Evolutionary conservation across 768 basidiomycete genomes (phyloP).

Genomic region (Lactarius akahatsu): DNA sequence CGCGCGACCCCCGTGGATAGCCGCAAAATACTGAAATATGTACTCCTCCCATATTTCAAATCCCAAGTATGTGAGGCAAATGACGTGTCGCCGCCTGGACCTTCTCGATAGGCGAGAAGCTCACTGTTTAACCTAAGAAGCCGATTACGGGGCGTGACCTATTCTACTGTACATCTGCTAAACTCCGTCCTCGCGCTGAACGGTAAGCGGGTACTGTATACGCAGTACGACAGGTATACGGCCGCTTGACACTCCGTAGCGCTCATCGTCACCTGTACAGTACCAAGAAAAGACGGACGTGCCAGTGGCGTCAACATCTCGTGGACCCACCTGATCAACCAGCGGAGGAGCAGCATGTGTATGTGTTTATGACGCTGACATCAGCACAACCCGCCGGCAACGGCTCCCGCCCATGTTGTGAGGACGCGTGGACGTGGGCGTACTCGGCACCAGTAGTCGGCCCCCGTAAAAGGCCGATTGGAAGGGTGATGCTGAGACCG

Average conservation of each 20-base stretch:
- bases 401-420: background rate
- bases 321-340: background rate
- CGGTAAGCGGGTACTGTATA: background rate
- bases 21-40: background rate
- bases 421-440: background rate
- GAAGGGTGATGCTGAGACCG: background rate
- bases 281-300: background rate
- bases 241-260: background rate
- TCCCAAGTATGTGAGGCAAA: background rate
- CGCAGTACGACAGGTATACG: background rate
- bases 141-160: background rate
- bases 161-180: background rate
- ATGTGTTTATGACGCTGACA: background rate
- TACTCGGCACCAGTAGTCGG: background rate
- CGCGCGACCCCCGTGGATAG: background rate
- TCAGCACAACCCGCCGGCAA: background rate
- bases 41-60: background rate
- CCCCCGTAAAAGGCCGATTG: background rate
- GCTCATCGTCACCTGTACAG: background rate
- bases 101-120: background rate
- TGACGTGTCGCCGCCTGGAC: background rate
- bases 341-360: background rate
- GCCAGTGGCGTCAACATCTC: background rate
- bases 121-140: background rate
- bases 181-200: background rate